phyloP scores from a whole-genome alignment of 495 filamentous ascomycete species.

The Gamarada debralockiae region DNA sequence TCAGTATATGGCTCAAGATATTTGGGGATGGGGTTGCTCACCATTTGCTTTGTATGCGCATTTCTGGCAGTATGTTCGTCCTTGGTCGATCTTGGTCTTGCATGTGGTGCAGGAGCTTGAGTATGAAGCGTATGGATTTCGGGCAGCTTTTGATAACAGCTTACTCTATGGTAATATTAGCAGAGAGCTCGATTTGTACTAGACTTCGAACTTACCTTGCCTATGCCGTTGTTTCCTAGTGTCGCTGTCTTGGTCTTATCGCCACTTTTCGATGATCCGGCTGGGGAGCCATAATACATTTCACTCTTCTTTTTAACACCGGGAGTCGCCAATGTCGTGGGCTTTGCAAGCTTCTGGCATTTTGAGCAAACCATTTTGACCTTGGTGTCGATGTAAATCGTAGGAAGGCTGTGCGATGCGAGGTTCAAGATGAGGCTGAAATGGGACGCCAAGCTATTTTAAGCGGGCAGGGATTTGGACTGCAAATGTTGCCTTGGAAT shows the following conservation, averaged over 20 bases:
- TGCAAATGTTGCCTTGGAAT: too few species aligned
- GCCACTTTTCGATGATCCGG: conserved; percentile 33
- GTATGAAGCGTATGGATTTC: conserved; percentile 69
- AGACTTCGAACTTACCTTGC: conserved; percentile 37
- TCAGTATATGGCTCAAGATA: conserved; percentile 18
- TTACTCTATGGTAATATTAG: conserved; percentile 49
- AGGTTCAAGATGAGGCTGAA: conserved; percentile 17
- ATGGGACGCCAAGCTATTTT: not conserved
- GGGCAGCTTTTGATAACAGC: conserved; percentile 61
- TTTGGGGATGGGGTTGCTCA: conserved; percentile 27
- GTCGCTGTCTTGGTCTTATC: conserved; percentile 41
- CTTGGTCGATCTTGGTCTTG: conserved; percentile 63
- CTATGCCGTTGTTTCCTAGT: conserved; percentile 49
- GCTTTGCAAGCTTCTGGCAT: conserved; percentile 59
- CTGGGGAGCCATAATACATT: conserved; percentile 65
- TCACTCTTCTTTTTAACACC: conserved; percentile 68
- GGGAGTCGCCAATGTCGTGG: conserved; percentile 62
- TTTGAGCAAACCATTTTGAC: conserved; percentile 63
- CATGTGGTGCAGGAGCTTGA: conserved; percentile 50
- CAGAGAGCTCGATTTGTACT: not conserved
- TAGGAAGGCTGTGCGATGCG: not conserved
- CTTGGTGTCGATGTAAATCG: not conserved
- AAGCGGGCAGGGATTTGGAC: not conserved
- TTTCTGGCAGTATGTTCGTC: conserved; percentile 57
- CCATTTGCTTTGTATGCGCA: conserved; percentile 66